Base-by-base conservation (phyloP, 2,329 filamentous ascomycete species). In the Neopestalotiopsis sp. region DNA sequence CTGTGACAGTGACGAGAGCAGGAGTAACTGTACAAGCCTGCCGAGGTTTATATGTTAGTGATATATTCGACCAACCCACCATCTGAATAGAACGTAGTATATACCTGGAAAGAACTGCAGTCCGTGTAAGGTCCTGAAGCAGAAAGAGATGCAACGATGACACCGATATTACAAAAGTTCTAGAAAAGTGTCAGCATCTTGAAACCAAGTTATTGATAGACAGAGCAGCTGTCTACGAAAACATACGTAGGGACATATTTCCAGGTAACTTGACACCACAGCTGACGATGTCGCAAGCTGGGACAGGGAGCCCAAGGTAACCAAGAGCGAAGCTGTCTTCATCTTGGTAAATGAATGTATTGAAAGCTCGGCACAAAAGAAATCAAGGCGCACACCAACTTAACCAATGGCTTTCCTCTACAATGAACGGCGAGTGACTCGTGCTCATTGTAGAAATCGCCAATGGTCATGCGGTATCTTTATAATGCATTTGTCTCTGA, bases 21-120 rank as follows among this genome's bases (percentile, higher is more conserved):
- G 45, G 45, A 53, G 45, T 53, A 9, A 53, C 7, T 24, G n/a
- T 53, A 53, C 45, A 53, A 10, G 45, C 45, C 45, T 53, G n/a
- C n/a, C n/a, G n/a, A n/a, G 20, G n/a, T 6, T 20, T n/a, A 20
- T 20, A n/a, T 24, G 45, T 53, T 9, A 53, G 45, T 53, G n/a
- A 3, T 53, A 12, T 24, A 24, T 24, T n/a, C 9, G 17, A 17
- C 17, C 14, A 20, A 24, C 9, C n/a, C 5, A 53, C 3, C 24
- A 28, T 28, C 24, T 28, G 24, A 28, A 28, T 7, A 10, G 34
- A 38, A 10, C 10, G 34, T 9, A 24, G n/a, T 24, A 53, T 20
- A 53, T 53, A 53, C 45, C 45, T 53, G 45, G 45, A 53, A 53
- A 53, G 45, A 17, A 53, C 45, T 53, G 17, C 45, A 53, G n/a